Percentiles rank a stretch among this genome's conserved stretches.
These are phyloP conservation scores for Fragosphaeria purpurea DNA, from an alignment of 2,329 filamentous ascomycete species.

Conservation along the genomic window DNA sequence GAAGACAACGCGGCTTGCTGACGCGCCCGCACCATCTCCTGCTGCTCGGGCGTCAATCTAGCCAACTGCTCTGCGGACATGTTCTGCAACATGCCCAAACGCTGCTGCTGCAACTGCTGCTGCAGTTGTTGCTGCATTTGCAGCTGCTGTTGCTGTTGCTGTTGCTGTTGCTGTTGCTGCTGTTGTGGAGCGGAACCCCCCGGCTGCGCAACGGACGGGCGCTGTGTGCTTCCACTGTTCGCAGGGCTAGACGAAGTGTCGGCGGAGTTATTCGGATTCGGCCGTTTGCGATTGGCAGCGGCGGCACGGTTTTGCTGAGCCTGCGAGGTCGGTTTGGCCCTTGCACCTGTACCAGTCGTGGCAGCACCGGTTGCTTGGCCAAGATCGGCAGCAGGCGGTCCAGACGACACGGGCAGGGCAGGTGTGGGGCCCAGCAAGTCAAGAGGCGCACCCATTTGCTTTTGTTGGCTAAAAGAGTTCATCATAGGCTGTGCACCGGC, in stretches of 20 bases:
- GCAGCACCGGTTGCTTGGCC: not conserved
- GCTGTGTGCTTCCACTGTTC: too few species aligned
- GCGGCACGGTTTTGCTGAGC: conserved; percentile 5
- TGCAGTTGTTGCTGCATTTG: not conserved
- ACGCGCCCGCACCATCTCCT: conserved; percentile 16
- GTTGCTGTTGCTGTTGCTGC: conserved; percentile 11
- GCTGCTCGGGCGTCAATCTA: conserved; percentile 32
- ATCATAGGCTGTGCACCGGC: not conserved
- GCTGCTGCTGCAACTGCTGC: conserved; percentile 15
- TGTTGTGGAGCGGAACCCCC: not conserved
- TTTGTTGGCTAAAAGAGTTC: conserved; percentile 1
- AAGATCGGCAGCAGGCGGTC: not conserved
- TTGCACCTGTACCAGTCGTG: not conserved
- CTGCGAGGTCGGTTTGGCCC: conserved; percentile 1
- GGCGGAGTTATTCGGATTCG: conserved; percentile 2
- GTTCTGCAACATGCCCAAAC: conserved; percentile 17
- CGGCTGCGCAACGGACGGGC: too few species aligned
- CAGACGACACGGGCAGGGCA: not conserved
- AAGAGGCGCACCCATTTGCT: not conserved
- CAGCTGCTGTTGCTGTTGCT: conserved; percentile 7
- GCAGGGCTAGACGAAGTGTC: not conserved
- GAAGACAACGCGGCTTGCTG: conserved; percentile 8
- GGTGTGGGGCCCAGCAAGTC: not conserved
- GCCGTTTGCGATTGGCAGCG: conserved; percentile 9
- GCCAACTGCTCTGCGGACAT: conserved; percentile 30